Evolutionary conservation across 345 rosid species (phyloP).

Genomic region (Eucalyptus marginata): DNA sequence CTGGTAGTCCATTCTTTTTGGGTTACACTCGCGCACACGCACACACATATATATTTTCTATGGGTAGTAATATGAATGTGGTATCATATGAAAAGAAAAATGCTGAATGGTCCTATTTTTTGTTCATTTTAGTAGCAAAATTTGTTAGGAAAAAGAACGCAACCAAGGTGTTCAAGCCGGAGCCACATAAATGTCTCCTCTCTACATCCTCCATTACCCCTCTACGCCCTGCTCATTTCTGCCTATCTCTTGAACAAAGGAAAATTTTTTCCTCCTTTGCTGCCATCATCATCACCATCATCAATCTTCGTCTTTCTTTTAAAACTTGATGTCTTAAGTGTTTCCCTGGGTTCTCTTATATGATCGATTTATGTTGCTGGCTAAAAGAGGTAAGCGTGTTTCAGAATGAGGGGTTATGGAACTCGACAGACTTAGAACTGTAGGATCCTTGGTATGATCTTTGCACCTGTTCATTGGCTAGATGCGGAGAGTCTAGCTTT

Average conservation of each 20-base stretch:
- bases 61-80: background rate
- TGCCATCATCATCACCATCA: background rate
- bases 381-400: background rate
- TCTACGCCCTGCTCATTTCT: background rate
- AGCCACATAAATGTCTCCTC: background rate
- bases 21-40: fast-evolving
- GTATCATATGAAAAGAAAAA: background rate
- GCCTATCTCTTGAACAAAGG: background rate
- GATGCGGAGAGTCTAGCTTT: background rate
- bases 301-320: background rate
- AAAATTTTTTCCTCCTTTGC: background rate
- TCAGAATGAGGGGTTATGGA: background rate
- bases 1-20: background rate
- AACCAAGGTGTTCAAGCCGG: background rate
- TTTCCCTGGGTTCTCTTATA: background rate
- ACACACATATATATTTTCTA: too few relatives aligned
- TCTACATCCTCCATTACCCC: background rate
- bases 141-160: background rate
- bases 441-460: background rate
- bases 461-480: background rate
- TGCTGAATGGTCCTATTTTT: background rate
- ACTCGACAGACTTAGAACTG: background rate
- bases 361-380: background rate
- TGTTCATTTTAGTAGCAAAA: background rate
- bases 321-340: background rate